These are phyloP conservation scores for Phyllosticta capitalensis DNA, from an alignment of 2,329 filamentous ascomycete genomes.

Conservation along the genomic window DNA sequence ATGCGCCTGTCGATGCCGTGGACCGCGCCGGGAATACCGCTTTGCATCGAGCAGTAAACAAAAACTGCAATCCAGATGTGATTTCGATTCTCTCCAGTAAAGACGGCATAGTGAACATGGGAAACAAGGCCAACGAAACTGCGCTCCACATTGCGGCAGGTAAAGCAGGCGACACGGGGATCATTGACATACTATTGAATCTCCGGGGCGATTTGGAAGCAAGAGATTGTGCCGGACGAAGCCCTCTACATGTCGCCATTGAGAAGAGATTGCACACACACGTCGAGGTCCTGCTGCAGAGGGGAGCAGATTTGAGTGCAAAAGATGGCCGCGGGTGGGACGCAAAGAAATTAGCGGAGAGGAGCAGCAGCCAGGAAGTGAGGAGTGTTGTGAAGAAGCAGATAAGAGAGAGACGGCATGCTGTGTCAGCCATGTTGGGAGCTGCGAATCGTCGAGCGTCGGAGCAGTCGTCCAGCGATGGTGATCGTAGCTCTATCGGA, in stretches of 20 bases:
- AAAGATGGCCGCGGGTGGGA: conserved; percentile 1
- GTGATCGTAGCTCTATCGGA: not conserved
- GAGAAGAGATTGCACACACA: conserved; percentile 2
- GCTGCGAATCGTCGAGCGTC: not conserved
- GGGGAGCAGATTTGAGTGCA: conserved; percentile 2
- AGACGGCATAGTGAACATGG: not conserved
- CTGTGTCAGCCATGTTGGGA: not conserved
- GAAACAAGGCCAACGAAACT: conserved; percentile 6
- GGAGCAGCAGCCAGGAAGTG: conserved; percentile 6
- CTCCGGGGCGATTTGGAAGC: conserved; percentile 3
- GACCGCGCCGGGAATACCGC: conserved; percentile 8
- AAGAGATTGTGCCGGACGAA: conserved; percentile 1
- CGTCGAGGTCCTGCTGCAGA: not conserved
- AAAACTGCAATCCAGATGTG: conserved; percentile 2
- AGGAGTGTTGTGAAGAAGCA: conserved; percentile 1
- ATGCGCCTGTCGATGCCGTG: not conserved
- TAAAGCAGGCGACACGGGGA: not conserved
- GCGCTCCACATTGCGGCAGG: conserved; percentile 4
- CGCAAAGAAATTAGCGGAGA: conserved; percentile 1
- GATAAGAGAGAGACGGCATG: not conserved
- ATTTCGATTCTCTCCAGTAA: not conserved
- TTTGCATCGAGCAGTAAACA: conserved; percentile 5
- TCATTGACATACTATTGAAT: not conserved
- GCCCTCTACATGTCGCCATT: conserved; percentile 7
- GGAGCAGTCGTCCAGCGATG: not conserved